phyloP scores from a whole-genome alignment of 1,139 yeast genomes.

The Keqinozyma sinolaborantium region DNA sequence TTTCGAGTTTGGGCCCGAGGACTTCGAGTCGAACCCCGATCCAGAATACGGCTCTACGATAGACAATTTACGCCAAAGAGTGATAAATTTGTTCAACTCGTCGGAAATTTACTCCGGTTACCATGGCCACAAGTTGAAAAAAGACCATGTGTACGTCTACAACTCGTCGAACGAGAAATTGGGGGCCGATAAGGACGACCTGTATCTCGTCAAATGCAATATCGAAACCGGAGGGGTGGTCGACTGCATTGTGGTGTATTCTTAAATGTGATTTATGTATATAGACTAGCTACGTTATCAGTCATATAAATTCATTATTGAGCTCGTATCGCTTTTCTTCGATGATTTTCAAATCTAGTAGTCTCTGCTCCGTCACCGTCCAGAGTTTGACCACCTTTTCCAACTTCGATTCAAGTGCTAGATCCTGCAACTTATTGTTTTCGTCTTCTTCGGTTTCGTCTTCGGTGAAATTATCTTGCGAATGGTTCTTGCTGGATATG shows the following conservation, averaged over 20 bases:
- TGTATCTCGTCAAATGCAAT: slow-evolving; percentile 56
- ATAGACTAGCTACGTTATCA: slow-evolving; percentile 4
- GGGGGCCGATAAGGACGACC: slow-evolving; percentile 27
- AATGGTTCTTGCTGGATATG: slow-evolving; percentile 3
- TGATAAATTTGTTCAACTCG: slow-evolving; percentile 49
- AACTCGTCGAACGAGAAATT: slow-evolving; percentile 27
- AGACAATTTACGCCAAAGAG: slow-evolving; percentile 52
- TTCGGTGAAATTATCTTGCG: slow-evolving; percentile 5
- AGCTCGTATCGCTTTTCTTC: slow-evolving; percentile 23
- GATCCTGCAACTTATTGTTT: slow-evolving; percentile 18
- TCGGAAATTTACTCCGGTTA: slow-evolving; percentile 40
- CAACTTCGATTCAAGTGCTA: slow-evolving; percentile 44
- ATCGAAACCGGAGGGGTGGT: slow-evolving; percentile 67
- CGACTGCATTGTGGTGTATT: slow-evolving; percentile 37
- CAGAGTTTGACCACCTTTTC: slow-evolving; percentile 57
- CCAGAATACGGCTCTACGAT: slow-evolving; percentile 73
- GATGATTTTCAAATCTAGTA: slow-evolving; percentile 34
- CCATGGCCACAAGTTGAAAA: slow-evolving; percentile 14
- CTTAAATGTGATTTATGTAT: slow-evolving; percentile 1
- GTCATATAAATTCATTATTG: slow-evolving; percentile 11
- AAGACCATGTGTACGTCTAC: slow-evolving; percentile 24
- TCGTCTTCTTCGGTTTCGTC: slow-evolving; percentile 26
- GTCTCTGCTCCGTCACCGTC: slow-evolving; percentile 57
- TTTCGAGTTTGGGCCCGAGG: slow-evolving; percentile 80
- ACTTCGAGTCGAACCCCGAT: slow-evolving; percentile 52